Base-by-base conservation (phyloP, 139 green algal species). In the Chlorella ohadii region DNA sequence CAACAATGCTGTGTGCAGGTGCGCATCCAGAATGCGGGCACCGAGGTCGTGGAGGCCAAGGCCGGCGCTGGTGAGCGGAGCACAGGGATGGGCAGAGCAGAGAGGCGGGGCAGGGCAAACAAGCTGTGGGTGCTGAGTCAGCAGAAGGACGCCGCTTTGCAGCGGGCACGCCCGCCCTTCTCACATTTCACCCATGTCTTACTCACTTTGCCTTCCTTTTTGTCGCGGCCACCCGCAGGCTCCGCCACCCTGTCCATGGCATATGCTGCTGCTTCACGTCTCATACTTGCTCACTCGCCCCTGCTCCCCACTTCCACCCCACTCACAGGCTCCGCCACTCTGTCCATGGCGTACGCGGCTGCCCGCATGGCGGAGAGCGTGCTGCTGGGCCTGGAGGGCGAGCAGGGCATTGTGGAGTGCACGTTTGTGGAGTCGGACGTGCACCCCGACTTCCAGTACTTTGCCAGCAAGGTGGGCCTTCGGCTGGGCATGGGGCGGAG, bases 21-120 rank as follows among this genome's bases (percentile, higher is more conserved):
- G 22, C 89, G 94, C 65, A 98, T 98, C 65, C 92, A 95, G 82
- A 96, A 97, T 79, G 95, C 94, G 4, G 94, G 95, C 83, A 98
- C 95, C 66, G 93, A 97, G 81, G 94, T 98, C 19, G 95, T 98
- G 31, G 94, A 98, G 90, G 95, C 95, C 73, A 98, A 98, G 90
- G 93, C 93, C 15, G 94, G 94, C 68, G 85, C 88, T 25, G 90
- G 51, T 59, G 51, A 59, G 51, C 51, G 51, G n/a, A n/a, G n/a
- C n/a, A n/a, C n/a, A n/a, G n/a, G n/a, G n/a, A n/a, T n/a, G n/a
- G n/a, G n/a, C n/a, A 51, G 7, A 51, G 44, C 44, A 51, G 44
- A 51, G 44, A 9, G 44, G 44, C n/a, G n/a, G n/a, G n/a, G n/a
- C n/a, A n/a, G n/a, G n/a, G n/a, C n/a, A n/a, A n/a, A n/a, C n/a